Evolutionary conservation across 208 protist species (phyloP), one percentile per base, ranked within the genome.

Genomic region (Leishmania martiniquensis): DNA sequence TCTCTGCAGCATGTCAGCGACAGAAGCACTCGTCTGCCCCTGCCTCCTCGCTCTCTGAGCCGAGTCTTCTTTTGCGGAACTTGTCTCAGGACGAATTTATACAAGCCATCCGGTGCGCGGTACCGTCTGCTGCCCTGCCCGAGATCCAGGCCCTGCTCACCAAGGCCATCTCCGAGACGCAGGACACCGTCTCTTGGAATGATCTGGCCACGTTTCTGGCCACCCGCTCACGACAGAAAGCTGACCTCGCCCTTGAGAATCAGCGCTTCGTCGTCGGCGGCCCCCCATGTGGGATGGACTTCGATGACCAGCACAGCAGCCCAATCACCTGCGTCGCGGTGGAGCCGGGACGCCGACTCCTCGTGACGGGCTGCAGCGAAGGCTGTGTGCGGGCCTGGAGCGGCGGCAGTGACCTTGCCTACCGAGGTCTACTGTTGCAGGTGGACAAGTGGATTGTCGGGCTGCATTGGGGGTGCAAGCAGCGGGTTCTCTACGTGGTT

Each of bases 321-420:
- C 87, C 85, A 75, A 88, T 87, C 81, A 87, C 87, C 17, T 72
- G 84, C 62, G 83, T 91, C 59, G 68, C 60, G 52, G 71, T 78
- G 5, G 84, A 84, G 68, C 86, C 85, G 32, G 59, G 90, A 25
- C 68, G 79, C 15, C 74, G 69, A 2, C 59, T 83, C 4, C 57
- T 96, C n/a, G 75, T 96, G 44, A 96, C 93, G 25, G 93, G 91
- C 39, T 89, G 90, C 60, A 89, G 78, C 15, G 88, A 91, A 34
- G 93, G 93, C n/a, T 88, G 82, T 2, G 93, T 96, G 69, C 93
- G 87, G 1, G 91, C 88, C 37, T 96, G 93, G 93, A 85, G 83
- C 67, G 74, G 86, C 7, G 81, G 81, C 44, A 89, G 51, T 62
- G 79, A 83, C 59, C 79, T 96, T 34, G 34, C 47, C 20, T 87